phyloP scores from a whole-genome alignment of 192 early-diverging fungal species.

The Rhizoclosmatium globosum region DNA sequence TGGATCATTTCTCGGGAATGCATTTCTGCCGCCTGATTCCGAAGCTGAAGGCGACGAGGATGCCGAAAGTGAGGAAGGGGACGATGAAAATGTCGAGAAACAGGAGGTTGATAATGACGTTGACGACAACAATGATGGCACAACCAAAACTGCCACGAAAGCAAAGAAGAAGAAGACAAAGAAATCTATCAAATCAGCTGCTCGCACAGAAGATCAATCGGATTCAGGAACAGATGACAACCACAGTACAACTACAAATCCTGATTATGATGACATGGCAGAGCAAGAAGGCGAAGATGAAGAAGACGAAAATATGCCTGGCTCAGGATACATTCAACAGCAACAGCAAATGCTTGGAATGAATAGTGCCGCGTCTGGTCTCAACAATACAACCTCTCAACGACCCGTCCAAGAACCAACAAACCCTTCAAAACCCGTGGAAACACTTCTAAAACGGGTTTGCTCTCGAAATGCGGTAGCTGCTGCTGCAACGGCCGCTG shows the following conservation, averaged over 20 bases:
- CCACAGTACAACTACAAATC: background rate
- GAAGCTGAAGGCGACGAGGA: conserved; percentile 8
- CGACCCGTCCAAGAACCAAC: background rate
- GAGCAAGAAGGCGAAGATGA: background rate
- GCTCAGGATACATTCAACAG: background rate
- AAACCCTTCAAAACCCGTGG: background rate
- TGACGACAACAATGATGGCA: background rate
- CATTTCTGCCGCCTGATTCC: background rate
- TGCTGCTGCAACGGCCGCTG: background rate
- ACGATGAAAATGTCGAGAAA: background rate
- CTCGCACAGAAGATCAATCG: background rate
- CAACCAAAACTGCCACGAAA: background rate
- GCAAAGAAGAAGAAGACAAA: background rate
- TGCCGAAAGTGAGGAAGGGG: background rate
- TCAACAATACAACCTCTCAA: conserved; percentile 20
- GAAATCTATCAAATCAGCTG: background rate
- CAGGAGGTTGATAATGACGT: background rate
- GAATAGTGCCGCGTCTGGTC: background rate
- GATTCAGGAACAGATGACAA: background rate
- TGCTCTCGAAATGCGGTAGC: no score
- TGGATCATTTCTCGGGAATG: conserved; percentile 14
- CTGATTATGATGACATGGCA: background rate
- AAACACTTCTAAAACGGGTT: background rate
- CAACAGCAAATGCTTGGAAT: background rate
- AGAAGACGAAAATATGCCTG: background rate